Percentiles rank a stretch among this genome's conserved stretches.
phyloP scores from a whole-genome alignment of 1,139 yeast genomes.

The Yamadazyma spencermartinsiae region DNA sequence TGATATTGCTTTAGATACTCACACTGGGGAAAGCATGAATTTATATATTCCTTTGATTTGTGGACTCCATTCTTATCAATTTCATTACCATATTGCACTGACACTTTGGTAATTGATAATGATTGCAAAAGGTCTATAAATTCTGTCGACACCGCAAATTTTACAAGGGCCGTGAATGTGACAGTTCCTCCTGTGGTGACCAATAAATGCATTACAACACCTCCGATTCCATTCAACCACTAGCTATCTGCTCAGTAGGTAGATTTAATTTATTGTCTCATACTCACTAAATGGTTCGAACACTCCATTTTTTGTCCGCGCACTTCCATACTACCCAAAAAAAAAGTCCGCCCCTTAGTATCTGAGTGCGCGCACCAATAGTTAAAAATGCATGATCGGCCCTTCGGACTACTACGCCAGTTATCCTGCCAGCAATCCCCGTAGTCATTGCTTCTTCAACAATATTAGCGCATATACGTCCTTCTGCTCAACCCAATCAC shows the following conservation, averaged over 20 bases:
- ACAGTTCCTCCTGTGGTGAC: conserved; percentile 82
- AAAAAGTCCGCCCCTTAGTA: background rate
- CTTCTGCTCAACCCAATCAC: background rate
- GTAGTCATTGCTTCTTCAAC: background rate
- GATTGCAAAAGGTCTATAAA: conserved; percentile 37
- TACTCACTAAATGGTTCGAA: too few species aligned
- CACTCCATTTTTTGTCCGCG: too few species aligned
- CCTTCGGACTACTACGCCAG: conserved; percentile 2
- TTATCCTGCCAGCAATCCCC: too few species aligned
- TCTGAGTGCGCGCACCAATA: background rate
- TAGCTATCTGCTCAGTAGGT: background rate
- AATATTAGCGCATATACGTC: background rate
- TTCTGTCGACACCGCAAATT: conserved; percentile 29
- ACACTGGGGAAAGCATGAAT: conserved; percentile 13
- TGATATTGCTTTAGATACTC: background rate
- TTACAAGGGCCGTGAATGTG: conserved; percentile 62
- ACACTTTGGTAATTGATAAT: conserved; percentile 5
- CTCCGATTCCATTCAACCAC: background rate
- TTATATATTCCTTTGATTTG: conserved; percentile 26
- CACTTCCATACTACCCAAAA: background rate
- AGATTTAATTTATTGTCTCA: too few species aligned
- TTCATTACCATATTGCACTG: conserved; percentile 67
- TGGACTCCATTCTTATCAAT: conserved; percentile 16
- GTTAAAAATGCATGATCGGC: conserved; percentile 2
- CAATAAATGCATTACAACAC: conserved; percentile 12